Base-by-base conservation (phyloP, 2,329 filamentous ascomycete genomes). In the Aspergillus tubingensis region DNA sequence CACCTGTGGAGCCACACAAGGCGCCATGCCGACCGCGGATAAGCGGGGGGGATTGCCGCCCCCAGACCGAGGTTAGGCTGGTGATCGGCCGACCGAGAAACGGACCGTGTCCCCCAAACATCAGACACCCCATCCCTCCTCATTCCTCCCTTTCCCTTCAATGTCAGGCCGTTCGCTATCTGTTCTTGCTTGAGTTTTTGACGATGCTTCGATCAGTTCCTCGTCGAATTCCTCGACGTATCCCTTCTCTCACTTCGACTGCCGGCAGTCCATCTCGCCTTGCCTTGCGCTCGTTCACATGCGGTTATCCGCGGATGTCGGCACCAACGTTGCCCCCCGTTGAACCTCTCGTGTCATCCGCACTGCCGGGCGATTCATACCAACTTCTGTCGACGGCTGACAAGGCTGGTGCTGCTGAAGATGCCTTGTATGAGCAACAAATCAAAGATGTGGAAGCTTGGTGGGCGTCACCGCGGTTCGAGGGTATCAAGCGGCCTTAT, bases 401-500 rank as follows among this genome's bases (percentile, higher is more conserved):
- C 59, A 97, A 98, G 77, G 81, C 89, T 0, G 92, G 92, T 15
- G 82, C 84, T 17, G 87, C 91, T 0, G 95, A 98, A 77, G 92
- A 98, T 77, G 87, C 87, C 0, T 83, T 97, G 1, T 96, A 93
- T 75, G 86, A 93, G 44, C 85, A 90, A 64, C 91, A 97, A 74
- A 82, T 98, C 55, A 85, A 89, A 70, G 89, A 95, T 69, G 92
- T 98, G 11, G 87, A 93, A 75, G 85, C 88, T 27, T 98, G 94
- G 95, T 99, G 94, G 94, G 84, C 86, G 19, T 89, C 88, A 43
- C 88, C 91, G 7, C 88, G 95, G 59, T 99, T 88, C 75, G 85
- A 89, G 66, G 94, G 91, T 62, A 97, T 98, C 81, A 95, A 90
- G 81, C 85, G 95, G 49, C 92, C 94, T 10, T 99, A 98, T 76